Evolutionary conservation across 768 basidiomycete genomes (phyloP).

Genomic region (Calvatia gigantea): DNA sequence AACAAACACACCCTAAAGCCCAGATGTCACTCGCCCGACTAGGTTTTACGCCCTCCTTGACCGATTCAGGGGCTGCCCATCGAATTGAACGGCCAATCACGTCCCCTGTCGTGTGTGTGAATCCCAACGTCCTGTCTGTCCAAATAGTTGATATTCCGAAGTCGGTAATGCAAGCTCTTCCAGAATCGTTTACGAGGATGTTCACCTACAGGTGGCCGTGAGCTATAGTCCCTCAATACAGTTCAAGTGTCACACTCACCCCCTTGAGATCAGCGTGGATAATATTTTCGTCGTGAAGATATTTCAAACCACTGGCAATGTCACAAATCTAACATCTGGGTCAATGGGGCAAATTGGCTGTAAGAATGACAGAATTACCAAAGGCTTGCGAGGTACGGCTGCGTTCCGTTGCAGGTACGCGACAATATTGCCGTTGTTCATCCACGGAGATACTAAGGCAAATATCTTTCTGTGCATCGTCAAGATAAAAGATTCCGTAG

Average conservation of each 20-base stretch:
- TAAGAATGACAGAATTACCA: background rate
- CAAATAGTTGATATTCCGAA: slow-evolving; percentile 11
- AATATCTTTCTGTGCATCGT: background rate
- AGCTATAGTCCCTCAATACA: background rate
- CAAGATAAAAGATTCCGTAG: slow-evolving; percentile 9
- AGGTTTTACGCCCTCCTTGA: background rate
- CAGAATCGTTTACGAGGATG: slow-evolving; percentile 10
- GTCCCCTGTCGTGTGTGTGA: background rate
- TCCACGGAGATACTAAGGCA: slow-evolving; percentile 16
- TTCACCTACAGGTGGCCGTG: slow-evolving; percentile 7
- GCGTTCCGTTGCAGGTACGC: slow-evolving; percentile 3
- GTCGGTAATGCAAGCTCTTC: slow-evolving; percentile 13
- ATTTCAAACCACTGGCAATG: slow-evolving; percentile 10
- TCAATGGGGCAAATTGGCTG: background rate
- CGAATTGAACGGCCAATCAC: background rate
- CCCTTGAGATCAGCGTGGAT: slow-evolving; percentile 16
- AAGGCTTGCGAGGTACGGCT: background rate
- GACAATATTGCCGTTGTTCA: slow-evolving; percentile 12
- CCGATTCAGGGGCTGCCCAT: slow-evolving; percentile 18
- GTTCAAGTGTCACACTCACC: background rate
- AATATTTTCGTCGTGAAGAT: slow-evolving; percentile 12
- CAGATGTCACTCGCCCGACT: slow-evolving; percentile 12
- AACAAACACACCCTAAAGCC: slow-evolving; percentile 15
- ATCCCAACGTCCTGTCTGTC: slow-evolving; percentile 3
- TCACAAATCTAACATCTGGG: slow-evolving; percentile 2